A percentile compares a stretch with the other conserved stretches of the same genome.
phyloP scores from a whole-genome alignment of 1,139 yeast genomes.

The Saccharomyces hybrid region DNA sequence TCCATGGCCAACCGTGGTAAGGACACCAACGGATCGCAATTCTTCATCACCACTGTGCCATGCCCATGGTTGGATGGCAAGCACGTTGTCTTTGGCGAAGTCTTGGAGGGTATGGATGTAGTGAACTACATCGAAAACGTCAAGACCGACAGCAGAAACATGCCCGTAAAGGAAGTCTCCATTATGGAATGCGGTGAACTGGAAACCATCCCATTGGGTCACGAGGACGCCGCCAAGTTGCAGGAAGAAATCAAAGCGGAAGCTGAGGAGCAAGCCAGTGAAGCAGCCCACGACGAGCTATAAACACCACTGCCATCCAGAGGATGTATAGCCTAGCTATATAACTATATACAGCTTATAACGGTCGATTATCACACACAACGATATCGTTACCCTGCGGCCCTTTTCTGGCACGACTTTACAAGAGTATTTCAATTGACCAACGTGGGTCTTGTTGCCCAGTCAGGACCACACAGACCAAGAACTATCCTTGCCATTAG shows the following conservation, averaged over 20 bases:
- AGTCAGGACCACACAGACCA: background rate
- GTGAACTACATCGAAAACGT: conserved; percentile 47
- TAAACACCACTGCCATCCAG: background rate
- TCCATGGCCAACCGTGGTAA: conserved; percentile 80
- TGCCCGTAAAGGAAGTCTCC: conserved; percentile 45
- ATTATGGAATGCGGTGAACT: conserved; percentile 36
- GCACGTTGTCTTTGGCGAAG: conserved; percentile 81
- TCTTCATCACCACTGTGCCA: conserved; percentile 59
- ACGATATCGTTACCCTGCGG: background rate
- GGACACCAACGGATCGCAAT: conserved; percentile 75
- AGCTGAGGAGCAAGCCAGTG: background rate
- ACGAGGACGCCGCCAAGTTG: background rate
- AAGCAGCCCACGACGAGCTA: background rate
- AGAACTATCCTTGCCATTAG: background rate
- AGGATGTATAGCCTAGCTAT: background rate
- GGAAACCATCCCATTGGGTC: conserved; percentile 15
- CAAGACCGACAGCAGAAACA: conserved; percentile 35
- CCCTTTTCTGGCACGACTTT: background rate
- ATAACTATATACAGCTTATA: background rate
- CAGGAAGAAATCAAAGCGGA: background rate
- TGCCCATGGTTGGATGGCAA: conserved; percentile 59
- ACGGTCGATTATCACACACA: background rate
- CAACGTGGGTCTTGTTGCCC: background rate
- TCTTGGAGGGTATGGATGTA: conserved; percentile 58
- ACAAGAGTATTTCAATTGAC: background rate